Percentiles rank a stretch among this genome's conserved stretches.
Evolutionary conservation across 169 alveolate genomes (phyloP).

Genomic region (Plasmodium yoelii): DNA sequence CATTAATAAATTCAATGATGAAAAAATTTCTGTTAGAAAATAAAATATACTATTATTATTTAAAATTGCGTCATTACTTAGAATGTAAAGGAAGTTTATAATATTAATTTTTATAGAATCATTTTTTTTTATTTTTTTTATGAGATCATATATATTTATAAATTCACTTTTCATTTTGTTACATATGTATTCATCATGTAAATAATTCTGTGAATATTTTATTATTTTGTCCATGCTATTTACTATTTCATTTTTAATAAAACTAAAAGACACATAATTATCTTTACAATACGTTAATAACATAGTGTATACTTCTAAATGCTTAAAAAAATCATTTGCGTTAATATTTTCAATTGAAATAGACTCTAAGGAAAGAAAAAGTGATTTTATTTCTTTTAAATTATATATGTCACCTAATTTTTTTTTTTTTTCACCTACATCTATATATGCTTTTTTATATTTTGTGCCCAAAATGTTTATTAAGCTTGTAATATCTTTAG

Average conservation of each 20-base stretch:
- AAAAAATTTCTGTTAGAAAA: slow-evolving; percentile 70
- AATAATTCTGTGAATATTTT: slow-evolving; percentile 44
- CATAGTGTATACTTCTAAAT: slow-evolving; percentile 36
- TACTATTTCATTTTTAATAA: slow-evolving; percentile 64
- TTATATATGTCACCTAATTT: slow-evolving; percentile 18
- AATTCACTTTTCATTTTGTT: slow-evolving; percentile 52
- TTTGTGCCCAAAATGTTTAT: slow-evolving; percentile 37
- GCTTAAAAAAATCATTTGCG: slow-evolving; percentile 37
- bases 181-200: slow-evolving; percentile 46
- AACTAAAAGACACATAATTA: slow-evolving; percentile 66
- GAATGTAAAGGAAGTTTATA: slow-evolving; percentile 14
- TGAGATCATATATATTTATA: slow-evolving; percentile 39
- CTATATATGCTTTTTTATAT: slow-evolving; percentile 52
- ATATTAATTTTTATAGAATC: slow-evolving; percentile 48
- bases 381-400: slow-evolving; percentile 54
- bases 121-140: slow-evolving; percentile 66
- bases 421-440: slow-evolving; percentile 36
- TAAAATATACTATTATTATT: slow-evolving; percentile 67
- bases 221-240: slow-evolving; percentile 41
- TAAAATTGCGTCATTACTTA: slow-evolving; percentile 38
- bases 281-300: slow-evolving; percentile 69
- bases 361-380: slow-evolving; percentile 42
- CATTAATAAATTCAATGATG: slow-evolving; percentile 48
- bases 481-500: slow-evolving; percentile 43
- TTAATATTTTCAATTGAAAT: slow-evolving; percentile 35